Evolutionary conservation across 495 filamentous ascomycete genomes (phyloP), one percentile per base, ranked within the genome.

Genomic region (Aspergillus indologenus): DNA sequence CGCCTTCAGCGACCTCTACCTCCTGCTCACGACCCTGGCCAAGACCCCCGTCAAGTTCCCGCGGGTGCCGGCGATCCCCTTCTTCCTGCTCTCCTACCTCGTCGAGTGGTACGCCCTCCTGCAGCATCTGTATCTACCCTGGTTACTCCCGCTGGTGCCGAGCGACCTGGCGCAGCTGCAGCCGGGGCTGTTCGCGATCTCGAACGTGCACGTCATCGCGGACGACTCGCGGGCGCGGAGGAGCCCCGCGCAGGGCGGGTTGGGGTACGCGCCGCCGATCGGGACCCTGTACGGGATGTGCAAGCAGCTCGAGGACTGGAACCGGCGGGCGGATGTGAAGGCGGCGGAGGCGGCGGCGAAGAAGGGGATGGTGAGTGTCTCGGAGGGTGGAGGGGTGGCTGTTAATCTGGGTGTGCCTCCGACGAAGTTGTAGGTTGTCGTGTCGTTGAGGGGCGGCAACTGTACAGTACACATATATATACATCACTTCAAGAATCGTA

Each of bases 221-320:
- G 77, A 79, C 24, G 78, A 84, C 60, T 67, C 69, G 0, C 72
- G 73, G 8, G 78, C 74, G 4, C 65, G 72, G 24, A 70, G 69
- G 63, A 58, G 72, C 1, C 76, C 80, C 0, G 68, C 68, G 19
- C 44, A 71, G 19, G 83, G 83, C 5, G 81, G 81, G 1, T 52
- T 86, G 22, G 83, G 81, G 5, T 85, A 83, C 63, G 54, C 62
- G 0, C 71, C 79, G 1, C 73, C 81, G 0, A 34, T 85, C 20
- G 81, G 74, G 0, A 84, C 81, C 8, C 59, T 84, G 9, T 76
- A 84, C 6, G 83, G 81, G 4, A 79, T 85, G 78, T 71, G 71
- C 50, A 74, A 77, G 61, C 71, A 85, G 59, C 54, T 86, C 15
- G 53, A 50, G 20, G 55, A 59, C 22, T 65, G 63, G 63, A 65